These are phyloP conservation scores for Whalleya microplaca DNA, from an alignment of 2,329 filamentous ascomycete species.

Conservation along the genomic window DNA sequence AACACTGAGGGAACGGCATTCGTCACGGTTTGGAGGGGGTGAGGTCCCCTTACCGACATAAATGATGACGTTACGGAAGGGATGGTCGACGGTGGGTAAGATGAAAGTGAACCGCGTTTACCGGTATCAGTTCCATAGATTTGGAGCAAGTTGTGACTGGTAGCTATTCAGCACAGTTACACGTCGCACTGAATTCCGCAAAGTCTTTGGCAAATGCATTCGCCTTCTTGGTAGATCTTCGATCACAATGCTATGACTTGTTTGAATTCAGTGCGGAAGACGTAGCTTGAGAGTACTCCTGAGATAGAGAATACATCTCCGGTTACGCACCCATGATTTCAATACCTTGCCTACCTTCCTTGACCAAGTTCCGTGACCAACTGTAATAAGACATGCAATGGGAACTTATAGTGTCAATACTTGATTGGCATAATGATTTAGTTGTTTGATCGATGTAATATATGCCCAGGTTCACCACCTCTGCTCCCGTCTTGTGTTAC, in stretches of 20 bases:
- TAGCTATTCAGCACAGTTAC: not conserved
- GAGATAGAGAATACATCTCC: constrained; percentile 23
- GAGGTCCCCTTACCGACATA: not conserved
- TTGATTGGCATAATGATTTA: constrained; percentile 37
- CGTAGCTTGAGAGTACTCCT: constrained; percentile 14
- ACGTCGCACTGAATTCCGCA: constrained; percentile 9
- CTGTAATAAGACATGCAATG: not conserved
- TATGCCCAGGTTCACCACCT: constrained; percentile 50
- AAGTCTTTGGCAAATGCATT: constrained; percentile 4
- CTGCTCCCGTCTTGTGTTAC: constrained; percentile 58
- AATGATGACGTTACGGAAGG: not conserved
- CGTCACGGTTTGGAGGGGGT: not conserved
- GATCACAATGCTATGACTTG: constrained; percentile 6
- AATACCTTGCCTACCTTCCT: not conserved
- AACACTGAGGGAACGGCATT: not conserved
- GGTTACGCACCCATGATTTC: not conserved
- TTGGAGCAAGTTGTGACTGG: not conserved
- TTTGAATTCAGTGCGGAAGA: constrained; percentile 3
- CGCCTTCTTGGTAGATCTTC: not conserved
- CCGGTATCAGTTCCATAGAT: constrained; percentile 14
- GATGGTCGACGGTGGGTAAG: not conserved
- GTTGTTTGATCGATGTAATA: constrained; percentile 43
- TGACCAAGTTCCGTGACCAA: constrained; percentile 39
- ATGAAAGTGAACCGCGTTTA: not conserved
- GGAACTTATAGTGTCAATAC: not conserved